A percentile compares a stretch with the other conserved stretches of the same genome.
phyloP scores from a whole-genome alignment of 202 grass and related monocot species.

The Musa balbisiana region DNA sequence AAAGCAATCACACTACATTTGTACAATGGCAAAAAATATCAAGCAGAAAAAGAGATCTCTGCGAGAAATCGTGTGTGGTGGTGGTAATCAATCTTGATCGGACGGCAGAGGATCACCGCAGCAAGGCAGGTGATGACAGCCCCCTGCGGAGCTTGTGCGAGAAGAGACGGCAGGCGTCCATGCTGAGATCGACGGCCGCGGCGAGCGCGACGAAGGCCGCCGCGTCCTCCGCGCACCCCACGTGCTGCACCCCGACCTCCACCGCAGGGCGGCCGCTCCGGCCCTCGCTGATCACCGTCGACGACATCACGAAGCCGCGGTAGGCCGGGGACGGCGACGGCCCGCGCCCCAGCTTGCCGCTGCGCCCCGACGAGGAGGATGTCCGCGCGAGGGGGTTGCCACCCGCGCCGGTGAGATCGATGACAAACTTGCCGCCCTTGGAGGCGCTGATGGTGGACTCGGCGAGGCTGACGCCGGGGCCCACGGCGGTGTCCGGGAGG shows the following conservation, averaged over 20 bases:
- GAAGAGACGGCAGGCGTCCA: constrained; percentile 93
- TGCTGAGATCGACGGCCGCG: constrained; percentile 85
- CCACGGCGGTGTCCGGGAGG: constrained; percentile 33
- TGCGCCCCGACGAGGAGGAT: constrained; percentile 47
- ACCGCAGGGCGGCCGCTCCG: constrained; percentile 46
- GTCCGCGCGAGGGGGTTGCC: constrained; percentile 29
- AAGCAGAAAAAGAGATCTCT: not conserved
- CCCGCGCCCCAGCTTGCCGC: constrained; percentile 57
- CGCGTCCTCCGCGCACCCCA: constrained; percentile 75
- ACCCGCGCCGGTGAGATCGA: constrained; percentile 59
- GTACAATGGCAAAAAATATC: not conserved
- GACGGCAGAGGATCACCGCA: constrained; percentile 21
- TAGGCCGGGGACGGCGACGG: constrained; percentile 47
- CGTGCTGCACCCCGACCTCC: constrained; percentile 63
- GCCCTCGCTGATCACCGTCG: constrained; percentile 52
- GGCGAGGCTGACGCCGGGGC: constrained; percentile 37
- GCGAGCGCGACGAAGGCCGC: constrained; percentile 84
- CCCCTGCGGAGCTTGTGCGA: constrained; percentile 80
- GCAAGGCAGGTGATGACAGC: constrained; percentile 35
- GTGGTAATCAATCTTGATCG: not conserved
- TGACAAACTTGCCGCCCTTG: constrained; percentile 81
- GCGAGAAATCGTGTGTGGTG: not conserved
- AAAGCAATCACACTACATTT: not conserved
- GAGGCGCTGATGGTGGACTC: constrained; percentile 46
- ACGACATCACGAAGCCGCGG: constrained; percentile 85